Evolutionary conservation across 306 rosid species (phyloP), one percentile per base, ranked within the genome.

Genomic region (Mucuna pruriens): DNA sequence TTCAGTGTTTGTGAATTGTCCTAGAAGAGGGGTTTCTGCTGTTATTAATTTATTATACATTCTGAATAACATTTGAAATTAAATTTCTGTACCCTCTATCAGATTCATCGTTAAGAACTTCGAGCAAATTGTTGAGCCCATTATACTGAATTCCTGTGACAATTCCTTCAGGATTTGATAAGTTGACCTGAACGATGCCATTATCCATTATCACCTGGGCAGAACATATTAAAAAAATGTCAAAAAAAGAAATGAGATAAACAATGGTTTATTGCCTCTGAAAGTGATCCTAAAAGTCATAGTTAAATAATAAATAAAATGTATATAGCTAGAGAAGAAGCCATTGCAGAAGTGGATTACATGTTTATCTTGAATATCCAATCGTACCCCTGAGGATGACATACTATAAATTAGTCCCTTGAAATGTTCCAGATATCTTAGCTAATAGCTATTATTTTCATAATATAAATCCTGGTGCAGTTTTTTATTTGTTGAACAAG

Each of bases 111-210:
- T 90, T 89, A 16, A 82, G 86, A 86, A 86, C 86, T 84, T 95
- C 96, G 17, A 95, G 98, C 88, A 93, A 78, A 88, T 95, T 95
- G 79, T 90, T 93, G n/a, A 93, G 13, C 7, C 98, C 94, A 65
- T 90, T 85, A 66, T 95, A 95, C 40, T 84, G 91, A 48, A 95
- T 93, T 22, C 91, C 96, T 1, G 92, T 93, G 63, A 95, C 86
- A 73, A 77, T 78, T 67, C 99, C 99, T 67, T 64, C 96, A 0
- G 99, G 98, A 29, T 89, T 92, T 36, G 99, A 89, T 84, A 95
- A 54, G 4, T 89, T 93, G 0, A 95, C 91, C 78, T 90, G 92
- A 17, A 90, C 84, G 80, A 95, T 90, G 75, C 98, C 99, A 89
- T 95, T 95, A 80, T 92, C 99, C 86, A 95, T 84, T 45, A 88